Conservation (phyloP, 164 flowering plant species). For the Tetracentron sinense region DNA sequence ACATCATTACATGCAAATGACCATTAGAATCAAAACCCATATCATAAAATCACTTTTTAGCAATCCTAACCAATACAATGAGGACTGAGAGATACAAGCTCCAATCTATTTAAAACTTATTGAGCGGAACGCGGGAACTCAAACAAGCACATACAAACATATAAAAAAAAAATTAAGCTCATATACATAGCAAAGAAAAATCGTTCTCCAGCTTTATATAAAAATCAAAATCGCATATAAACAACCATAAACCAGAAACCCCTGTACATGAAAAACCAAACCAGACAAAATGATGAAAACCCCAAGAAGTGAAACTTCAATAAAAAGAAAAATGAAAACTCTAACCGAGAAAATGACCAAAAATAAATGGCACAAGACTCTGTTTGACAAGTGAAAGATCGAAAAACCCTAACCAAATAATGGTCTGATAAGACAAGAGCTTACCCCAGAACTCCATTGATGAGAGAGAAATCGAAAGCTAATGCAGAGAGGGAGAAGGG, state of each 20-base stretch:
- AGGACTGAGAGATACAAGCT: background rate
- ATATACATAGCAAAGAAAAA: background rate
- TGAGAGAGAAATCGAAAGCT: conserved; percentile 11
- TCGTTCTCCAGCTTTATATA: background rate
- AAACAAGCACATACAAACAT: background rate
- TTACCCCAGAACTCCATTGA: conserved; percentile 37
- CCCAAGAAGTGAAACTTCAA: too few relatives aligned
- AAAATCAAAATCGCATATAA: background rate
- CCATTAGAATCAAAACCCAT: background rate
- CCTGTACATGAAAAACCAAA: background rate
- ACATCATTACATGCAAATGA: background rate
- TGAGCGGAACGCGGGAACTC: background rate
- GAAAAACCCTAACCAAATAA: too few relatives aligned
- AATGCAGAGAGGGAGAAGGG: conserved; percentile 9
- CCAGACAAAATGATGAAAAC: too few relatives aligned
- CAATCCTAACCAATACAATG: background rate
- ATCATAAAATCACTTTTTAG: background rate
- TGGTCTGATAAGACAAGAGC: background rate
- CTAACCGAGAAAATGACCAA: background rate
- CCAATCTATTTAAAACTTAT: background rate
- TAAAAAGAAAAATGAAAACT: background rate
- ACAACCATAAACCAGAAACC: background rate
- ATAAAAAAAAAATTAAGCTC: background rate
- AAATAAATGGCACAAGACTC: too few relatives aligned
- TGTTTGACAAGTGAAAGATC: too few relatives aligned